Evolutionary conservation across 345 rosid species (phyloP), one percentile per base, ranked within the genome.

Genomic region (Psidium friedrichsthalianum): DNA sequence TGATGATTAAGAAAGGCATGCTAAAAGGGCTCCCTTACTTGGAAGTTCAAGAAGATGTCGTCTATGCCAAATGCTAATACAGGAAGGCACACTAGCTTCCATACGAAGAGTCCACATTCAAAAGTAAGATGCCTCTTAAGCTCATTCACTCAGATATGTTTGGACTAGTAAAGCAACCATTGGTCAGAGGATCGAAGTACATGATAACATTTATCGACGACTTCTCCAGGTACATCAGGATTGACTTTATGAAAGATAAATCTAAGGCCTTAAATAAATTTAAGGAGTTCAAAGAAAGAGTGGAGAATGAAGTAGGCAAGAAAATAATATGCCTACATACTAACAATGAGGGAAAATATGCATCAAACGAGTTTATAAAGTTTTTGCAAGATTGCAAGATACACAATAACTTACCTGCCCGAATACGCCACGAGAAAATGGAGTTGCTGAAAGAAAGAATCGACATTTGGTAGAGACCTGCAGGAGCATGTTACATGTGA

Each of bases 71-170:
- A 8, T 18, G 82, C 27, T 52, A 85, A 21, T 84, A 53, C 5
- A 18, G 49, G 6, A 54, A 78, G 27, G 82, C 74, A 69, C 42
- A 47, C 20, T 9, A 55, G 20, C 22, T 87, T 8, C 20, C 44
- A 24, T 86, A 82, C 29, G 81, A 82, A 13, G 74, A 86, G 11
- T 86, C 57, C 0, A 84, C 55, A 8, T 88, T 52, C 40, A 80
- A 51, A 86, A 82, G 49, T 11, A 74, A 84, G 15, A 69, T 47
- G 51, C 85, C 58, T 44, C 36, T 83, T 11, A 44, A 85, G 53
- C 58, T 87, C 25, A 47, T 85, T 9, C 90, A 89, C 20, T 87
- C 58, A 58, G 51, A 85, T 74, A 83, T 89, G 59, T 87, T 87
- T 83, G n/a, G 78, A 36, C 36, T 36, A 36, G 61, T 6, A 1